These are phyloP conservation scores for Quambalaria eucalypti DNA, from an alignment of 1,284 basidiomycete genomes.

Conservation along the genomic window DNA sequence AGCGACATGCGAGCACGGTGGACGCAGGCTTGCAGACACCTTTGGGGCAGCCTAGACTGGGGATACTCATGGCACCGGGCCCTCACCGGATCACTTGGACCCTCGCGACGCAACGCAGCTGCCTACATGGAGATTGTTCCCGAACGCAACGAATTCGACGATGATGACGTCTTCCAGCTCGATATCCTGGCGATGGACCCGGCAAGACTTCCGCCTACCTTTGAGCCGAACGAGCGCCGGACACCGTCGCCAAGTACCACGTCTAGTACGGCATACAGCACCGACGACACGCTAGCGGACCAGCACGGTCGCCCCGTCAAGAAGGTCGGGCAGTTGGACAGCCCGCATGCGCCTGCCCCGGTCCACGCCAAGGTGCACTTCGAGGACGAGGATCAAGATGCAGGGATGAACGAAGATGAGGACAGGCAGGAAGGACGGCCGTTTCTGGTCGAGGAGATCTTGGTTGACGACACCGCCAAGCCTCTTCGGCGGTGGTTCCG, in stretches of 20 bases:
- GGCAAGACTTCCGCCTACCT: background rate
- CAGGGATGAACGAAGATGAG: too few relatives aligned
- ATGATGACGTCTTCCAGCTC: too few relatives aligned
- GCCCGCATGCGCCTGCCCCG: too few relatives aligned
- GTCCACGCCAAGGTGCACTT: background rate
- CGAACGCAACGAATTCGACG: too few relatives aligned
- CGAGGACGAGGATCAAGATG: background rate
- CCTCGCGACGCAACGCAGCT: background rate
- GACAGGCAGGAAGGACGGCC: too few relatives aligned
- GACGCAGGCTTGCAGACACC: conserved; percentile 43
- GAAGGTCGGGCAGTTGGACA: background rate
- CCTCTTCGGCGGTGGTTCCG: background rate
- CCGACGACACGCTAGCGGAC: background rate
- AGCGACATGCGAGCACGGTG: conserved; percentile 41
- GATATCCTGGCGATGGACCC: background rate
- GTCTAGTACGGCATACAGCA: background rate
- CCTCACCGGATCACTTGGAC: conserved; percentile 25
- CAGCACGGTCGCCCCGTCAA: too few relatives aligned
- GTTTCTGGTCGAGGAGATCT: background rate
- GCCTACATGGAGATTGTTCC: conserved; percentile 9
- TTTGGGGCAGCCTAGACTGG: conserved; percentile 32
- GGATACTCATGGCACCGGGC: conserved; percentile 36
- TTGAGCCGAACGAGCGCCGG: background rate
- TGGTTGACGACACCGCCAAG: background rate
- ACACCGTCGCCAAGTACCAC: background rate